These are phyloP conservation scores for Bipolaris cookei DNA, from an alignment of 2,329 filamentous ascomycete genomes.

Conservation along the genomic window DNA sequence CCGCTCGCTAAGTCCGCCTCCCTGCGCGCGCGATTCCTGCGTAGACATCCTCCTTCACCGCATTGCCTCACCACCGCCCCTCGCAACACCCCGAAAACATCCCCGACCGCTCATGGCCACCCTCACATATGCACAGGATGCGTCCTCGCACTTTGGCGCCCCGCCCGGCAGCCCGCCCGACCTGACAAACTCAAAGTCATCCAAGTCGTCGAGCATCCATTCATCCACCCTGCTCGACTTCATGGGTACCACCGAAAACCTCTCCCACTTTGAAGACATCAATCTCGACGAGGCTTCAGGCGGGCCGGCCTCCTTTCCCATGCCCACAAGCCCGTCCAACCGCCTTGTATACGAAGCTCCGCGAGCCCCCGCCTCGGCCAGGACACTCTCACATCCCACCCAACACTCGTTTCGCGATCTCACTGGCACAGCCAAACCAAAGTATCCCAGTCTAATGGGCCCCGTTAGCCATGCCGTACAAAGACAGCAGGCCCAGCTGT, in stretches of 20 bases:
- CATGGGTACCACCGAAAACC: constrained; percentile 63
- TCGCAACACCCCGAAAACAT: constrained; percentile 22
- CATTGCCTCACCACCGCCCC: constrained; percentile 29
- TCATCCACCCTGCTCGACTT: constrained; percentile 76
- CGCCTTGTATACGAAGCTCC: constrained; percentile 43
- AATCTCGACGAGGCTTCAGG: constrained; percentile 71
- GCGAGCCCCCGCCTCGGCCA: constrained; percentile 25
- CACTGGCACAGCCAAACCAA: constrained; percentile 45
- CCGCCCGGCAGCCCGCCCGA: constrained; percentile 75
- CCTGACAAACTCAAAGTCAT: constrained; percentile 84
- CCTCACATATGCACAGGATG: constrained; percentile 38
- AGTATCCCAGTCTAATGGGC: constrained; percentile 51
- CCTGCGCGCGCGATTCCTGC: constrained; percentile 36
- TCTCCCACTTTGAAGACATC: constrained; percentile 91
- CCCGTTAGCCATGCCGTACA: constrained; percentile 46
- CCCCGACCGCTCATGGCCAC: constrained; percentile 49
- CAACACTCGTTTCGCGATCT: constrained; percentile 48
- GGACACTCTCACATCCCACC: constrained; percentile 25
- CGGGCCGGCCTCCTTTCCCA: constrained; percentile 54
- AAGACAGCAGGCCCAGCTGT: constrained; percentile 43
- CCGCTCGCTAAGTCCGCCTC: constrained; percentile 39
- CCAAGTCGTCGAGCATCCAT: constrained; percentile 86
- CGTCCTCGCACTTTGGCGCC: constrained; percentile 46
- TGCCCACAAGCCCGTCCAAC: constrained; percentile 35
- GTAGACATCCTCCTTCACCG: constrained; percentile 30